phyloP scores from a whole-genome alignment of 495 filamentous ascomycete species.

The Talaromyces thailandensis region DNA sequence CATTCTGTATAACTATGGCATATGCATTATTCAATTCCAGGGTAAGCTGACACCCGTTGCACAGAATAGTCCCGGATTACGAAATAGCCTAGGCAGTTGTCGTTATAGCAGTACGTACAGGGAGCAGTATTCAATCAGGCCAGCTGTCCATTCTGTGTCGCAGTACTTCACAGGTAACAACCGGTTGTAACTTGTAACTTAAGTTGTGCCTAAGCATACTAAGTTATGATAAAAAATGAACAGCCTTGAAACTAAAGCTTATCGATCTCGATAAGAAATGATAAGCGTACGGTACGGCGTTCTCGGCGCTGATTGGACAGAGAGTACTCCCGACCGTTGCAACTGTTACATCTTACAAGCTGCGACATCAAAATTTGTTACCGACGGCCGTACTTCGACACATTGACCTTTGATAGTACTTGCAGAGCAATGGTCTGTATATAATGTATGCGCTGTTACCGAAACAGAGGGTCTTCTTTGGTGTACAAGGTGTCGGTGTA shows the following conservation, averaged over 20 bases:
- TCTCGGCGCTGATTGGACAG: background rate
- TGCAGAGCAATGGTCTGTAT: background rate
- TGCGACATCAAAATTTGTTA: background rate
- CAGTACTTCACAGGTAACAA: background rate
- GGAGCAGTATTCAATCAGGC: background rate
- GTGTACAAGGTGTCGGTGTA: no score
- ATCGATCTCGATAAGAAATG: background rate
- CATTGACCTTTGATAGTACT: no score
- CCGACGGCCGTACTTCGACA: background rate
- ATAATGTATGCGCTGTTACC: background rate
- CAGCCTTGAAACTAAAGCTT: no score
- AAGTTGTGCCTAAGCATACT: no score
- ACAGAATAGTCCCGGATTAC: background rate
- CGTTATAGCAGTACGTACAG: background rate
- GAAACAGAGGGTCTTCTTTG: background rate
- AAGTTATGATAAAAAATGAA: no score
- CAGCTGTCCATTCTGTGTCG: background rate
- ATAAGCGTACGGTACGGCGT: background rate
- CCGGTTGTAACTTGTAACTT: no score
- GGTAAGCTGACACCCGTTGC: background rate
- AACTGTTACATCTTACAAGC: conserved; percentile 3
- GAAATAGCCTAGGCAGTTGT: background rate
- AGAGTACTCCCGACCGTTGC: background rate
- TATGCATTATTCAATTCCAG: background rate
- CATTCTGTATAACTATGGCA: no score